Percentiles rank a stretch among this genome's conserved stretches.
These are phyloP conservation scores for Dicorynia guianensis DNA, from an alignment of 306 rosid species.

Conservation along the genomic window DNA sequence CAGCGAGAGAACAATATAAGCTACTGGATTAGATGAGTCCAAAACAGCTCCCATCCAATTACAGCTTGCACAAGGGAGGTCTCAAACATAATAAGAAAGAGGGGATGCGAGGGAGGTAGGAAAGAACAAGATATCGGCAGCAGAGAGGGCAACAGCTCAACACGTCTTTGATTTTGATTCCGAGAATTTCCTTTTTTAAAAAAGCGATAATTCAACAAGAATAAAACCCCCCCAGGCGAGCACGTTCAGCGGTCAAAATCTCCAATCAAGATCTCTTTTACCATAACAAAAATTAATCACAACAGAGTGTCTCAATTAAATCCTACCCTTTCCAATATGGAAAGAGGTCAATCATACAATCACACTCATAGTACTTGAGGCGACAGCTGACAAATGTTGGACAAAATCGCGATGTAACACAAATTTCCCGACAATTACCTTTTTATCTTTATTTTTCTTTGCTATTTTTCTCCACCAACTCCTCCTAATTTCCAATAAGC, in stretches of 20 bases:
- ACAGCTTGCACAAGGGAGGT: conserved; percentile 61
- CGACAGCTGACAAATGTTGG: conserved; percentile 37
- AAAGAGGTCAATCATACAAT: conserved; percentile 36
- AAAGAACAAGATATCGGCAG: neutral
- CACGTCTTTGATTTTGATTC: conserved; percentile 69
- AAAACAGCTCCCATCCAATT: conserved; percentile 56
- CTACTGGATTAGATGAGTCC: conserved; percentile 50
- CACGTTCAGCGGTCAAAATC: conserved; percentile 46
- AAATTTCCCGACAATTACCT: conserved; percentile 45
- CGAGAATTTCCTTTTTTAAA: neutral
- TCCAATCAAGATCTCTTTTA: conserved; percentile 18
- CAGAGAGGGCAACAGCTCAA: conserved; percentile 72
- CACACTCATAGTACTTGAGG: neutral
- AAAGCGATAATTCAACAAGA: conserved; percentile 32
- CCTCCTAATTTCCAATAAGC: conserved; percentile 43
- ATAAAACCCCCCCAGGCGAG: conserved; percentile 49
- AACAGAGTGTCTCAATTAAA: conserved; percentile 13
- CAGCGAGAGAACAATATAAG: neutral
- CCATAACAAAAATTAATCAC: conserved; percentile 1
- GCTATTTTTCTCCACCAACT: conserved; percentile 38
- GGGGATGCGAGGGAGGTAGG: neutral
- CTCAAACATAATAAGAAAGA: conserved; percentile 40
- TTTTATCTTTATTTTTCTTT: neutral
- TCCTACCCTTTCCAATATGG: conserved; percentile 19
- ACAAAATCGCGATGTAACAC: conserved; percentile 32